Percentiles rank a stretch among this genome's conserved stretches.
These are phyloP conservation scores for Phialophora expanda DNA, from an alignment of 2,329 filamentous ascomycete genomes.

Conservation along the genomic window DNA sequence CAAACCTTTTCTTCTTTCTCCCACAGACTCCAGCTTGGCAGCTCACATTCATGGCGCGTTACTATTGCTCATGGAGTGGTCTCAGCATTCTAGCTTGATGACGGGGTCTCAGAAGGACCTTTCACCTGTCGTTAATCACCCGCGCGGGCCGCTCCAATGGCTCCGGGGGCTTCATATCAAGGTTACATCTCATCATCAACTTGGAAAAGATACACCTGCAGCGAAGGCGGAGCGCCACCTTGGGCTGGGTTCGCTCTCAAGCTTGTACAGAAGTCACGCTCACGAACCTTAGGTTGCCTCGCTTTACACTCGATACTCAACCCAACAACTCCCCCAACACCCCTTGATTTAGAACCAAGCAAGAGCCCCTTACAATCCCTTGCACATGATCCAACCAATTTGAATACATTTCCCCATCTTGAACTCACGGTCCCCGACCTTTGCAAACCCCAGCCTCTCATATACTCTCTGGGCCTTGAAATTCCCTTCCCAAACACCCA, in stretches of 20 bases:
- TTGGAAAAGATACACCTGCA: not conserved
- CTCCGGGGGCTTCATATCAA: constrained; percentile 38
- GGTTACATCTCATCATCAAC: constrained; percentile 31
- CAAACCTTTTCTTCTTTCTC: constrained; percentile 18
- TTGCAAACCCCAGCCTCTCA: constrained; percentile 30
- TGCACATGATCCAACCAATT: constrained; percentile 38
- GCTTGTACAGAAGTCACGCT: not conserved
- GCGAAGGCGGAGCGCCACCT: not conserved
- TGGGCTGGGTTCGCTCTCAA: not conserved
- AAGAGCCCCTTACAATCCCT: constrained; percentile 27
- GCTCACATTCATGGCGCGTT: constrained; percentile 35
- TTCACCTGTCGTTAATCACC: constrained; percentile 39
- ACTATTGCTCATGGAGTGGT: constrained; percentile 34
- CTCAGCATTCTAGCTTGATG: constrained; percentile 17
- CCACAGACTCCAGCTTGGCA: constrained; percentile 36
- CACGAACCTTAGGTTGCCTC: not conserved
- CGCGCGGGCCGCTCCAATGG: constrained; percentile 30
- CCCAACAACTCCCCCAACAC: not conserved
- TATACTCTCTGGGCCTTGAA: constrained; percentile 35
- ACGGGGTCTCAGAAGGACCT: constrained; percentile 34
- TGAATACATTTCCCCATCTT: constrained; percentile 38
- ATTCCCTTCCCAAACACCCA: constrained; percentile 38
- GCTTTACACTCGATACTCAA: not conserved
- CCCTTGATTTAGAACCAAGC: not conserved
- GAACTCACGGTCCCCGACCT: constrained; percentile 36